phyloP scores from a whole-genome alignment of 352 stramenopile species.

The Phytophthora sp. region DNA sequence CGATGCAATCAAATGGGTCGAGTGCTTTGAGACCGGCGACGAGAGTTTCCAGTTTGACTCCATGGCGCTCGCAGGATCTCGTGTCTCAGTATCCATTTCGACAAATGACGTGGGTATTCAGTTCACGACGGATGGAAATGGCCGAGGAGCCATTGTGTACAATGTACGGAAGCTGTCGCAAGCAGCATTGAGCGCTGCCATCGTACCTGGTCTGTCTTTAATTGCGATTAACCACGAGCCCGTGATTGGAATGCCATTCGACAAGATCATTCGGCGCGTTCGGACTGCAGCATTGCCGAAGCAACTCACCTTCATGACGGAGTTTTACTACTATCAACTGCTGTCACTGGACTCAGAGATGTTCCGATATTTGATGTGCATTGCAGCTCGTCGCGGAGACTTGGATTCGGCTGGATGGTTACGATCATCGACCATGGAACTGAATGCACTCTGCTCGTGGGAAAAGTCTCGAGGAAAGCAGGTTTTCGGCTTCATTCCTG shows the following conservation, averaged over 20 bases:
- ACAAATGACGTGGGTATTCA: conserved; percentile 86
- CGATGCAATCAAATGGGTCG: conserved; percentile 82
- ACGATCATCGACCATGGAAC: conserved; percentile 50
- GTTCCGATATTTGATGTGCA: conserved; percentile 80
- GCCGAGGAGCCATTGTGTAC: conserved; percentile 76
- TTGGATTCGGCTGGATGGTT: conserved; percentile 72
- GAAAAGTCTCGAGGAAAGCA: conserved; percentile 74
- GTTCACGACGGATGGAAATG: conserved; percentile 80
- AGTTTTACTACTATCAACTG: conserved; percentile 89
- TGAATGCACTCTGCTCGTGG: conserved; percentile 78
- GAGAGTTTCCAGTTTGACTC: conserved; percentile 48
- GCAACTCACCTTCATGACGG: conserved; percentile 81
- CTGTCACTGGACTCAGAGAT: conserved; percentile 78
- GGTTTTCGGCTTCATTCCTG: conserved; percentile 70
- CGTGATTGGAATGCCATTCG: conserved; percentile 79
- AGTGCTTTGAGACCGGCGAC: conserved; percentile 55
- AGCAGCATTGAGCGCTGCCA: conserved; percentile 71
- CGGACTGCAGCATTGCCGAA: conserved; percentile 76
- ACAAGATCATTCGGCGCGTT: conserved; percentile 72
- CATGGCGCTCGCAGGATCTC: conserved; percentile 57
- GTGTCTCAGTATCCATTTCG: conserved; percentile 79
- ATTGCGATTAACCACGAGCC: conserved; percentile 87
- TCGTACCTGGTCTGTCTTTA: conserved; percentile 73
- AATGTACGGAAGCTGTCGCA: conserved; percentile 83
- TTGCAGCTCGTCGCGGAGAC: conserved; percentile 74